Percentiles rank a stretch among this genome's conserved stretches.
Conservation (phyloP, 176 grass and related monocot species). For the Eragrostis curvula region DNA sequence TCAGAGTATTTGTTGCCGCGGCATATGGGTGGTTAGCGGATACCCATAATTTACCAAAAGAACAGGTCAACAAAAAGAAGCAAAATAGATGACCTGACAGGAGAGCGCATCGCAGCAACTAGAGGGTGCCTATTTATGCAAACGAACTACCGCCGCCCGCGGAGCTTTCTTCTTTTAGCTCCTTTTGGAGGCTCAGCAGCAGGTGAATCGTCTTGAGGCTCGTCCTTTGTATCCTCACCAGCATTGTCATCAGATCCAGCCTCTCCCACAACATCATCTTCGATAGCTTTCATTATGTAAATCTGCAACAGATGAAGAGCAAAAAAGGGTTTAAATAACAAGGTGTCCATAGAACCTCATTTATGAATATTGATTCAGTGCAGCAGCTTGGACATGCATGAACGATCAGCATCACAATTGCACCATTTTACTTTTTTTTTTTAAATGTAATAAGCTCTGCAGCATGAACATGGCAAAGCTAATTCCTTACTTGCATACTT, state of each 20-base stretch:
- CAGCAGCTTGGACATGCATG: background rate
- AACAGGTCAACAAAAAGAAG: slow-evolving; percentile 47
- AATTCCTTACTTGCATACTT: background rate
- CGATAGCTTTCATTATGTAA: slow-evolving; percentile 84
- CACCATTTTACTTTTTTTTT: background rate
- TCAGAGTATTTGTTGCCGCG: background rate
- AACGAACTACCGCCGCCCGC: slow-evolving; percentile 33
- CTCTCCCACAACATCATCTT: slow-evolving; percentile 54
- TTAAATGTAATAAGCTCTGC: background rate
- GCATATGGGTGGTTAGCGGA: slow-evolving; percentile 15
- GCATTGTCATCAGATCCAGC: slow-evolving; percentile 31
- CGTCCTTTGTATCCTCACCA: slow-evolving; percentile 24
- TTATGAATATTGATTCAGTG: background rate
- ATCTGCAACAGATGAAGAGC: slow-evolving; percentile 53
- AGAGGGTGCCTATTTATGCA: slow-evolving; percentile 10
- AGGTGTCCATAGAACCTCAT: background rate
- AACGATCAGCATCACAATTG: background rate
- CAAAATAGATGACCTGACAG: slow-evolving; percentile 50
- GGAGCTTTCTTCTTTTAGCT: slow-evolving; percentile 52
- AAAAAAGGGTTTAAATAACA: background rate
- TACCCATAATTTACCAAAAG: slow-evolving; percentile 20
- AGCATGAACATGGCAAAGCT: background rate
- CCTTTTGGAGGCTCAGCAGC: slow-evolving; percentile 43
- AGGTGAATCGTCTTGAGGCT: slow-evolving; percentile 30
- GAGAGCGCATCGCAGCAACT: background rate